Base-by-base conservation (phyloP, 495 filamentous ascomycete species). In the Gamarada debralockiae region DNA sequence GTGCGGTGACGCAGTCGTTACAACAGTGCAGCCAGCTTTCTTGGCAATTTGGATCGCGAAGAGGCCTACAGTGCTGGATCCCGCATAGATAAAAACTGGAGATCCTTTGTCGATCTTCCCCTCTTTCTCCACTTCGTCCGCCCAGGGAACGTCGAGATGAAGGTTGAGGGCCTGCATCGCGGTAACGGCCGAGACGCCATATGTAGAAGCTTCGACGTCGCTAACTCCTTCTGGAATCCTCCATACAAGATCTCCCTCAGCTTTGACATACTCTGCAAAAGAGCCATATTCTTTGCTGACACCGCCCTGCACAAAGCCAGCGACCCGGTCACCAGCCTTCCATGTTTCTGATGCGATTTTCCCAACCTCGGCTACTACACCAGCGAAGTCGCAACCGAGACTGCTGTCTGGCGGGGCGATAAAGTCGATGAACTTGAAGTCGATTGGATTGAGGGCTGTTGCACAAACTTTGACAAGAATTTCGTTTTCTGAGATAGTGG, bases 381-480 rank as follows among this genome's bases (percentile, higher is more conserved):
- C 84, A 1, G 79, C 71, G 22, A 78, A 60, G 56, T 85, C 84
- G 49, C 59, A 61, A 21, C 83, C 81, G 2, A 83, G 59, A 39
- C 82, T 6, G 8, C 27, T 31, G 1, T 38, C 48, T 14, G 22
- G 36, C 14, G n/a, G 25, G 10, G 17, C 6, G 4, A 7, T 2
- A 20, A 37, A 25, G 20, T 52, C 48, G 6, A 52, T 14, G 13
- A 31, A 37, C 23, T 54, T n/a, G 45, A 44, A 59, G 50, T 62
- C 56, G 15, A 56, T 59, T 1, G 58, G 58, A 34, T 61, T 61
- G 4, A 61, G 39, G 2, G 58, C 58, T 15, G 58, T 47, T 14
- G 50, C 40, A 4, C 47, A 24, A 14, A 44, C 49, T 24, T 48
- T 50, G 8, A 61, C 47, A 2, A 61, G 50, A 18, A 61, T 40